A percentile compares a stretch with the other conserved stretches of the same genome.
These are phyloP conservation scores for Luffa acutangula DNA, from an alignment of 306 rosid genomes.

Conservation along the genomic window DNA sequence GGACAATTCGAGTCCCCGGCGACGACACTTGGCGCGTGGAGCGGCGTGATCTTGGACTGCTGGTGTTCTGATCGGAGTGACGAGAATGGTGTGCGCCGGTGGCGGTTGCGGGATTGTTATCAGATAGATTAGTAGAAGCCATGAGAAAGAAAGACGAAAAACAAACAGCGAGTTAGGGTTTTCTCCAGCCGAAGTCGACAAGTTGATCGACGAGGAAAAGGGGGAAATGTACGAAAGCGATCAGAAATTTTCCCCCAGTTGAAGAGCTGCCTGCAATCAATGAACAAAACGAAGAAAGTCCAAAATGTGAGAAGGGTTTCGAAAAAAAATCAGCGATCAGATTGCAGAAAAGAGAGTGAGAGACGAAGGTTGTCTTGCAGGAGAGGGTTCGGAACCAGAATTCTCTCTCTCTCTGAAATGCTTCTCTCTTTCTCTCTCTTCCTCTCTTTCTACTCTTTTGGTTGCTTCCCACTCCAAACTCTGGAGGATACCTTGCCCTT, in stretches of 20 bases:
- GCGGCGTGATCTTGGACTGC: constrained; percentile 35
- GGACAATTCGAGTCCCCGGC: constrained; percentile 50
- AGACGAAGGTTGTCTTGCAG: not conserved
- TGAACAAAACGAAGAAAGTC: constrained; percentile 11
- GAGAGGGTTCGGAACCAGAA: constrained; percentile 15
- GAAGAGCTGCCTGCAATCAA: not conserved
- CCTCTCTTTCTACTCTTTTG: not conserved
- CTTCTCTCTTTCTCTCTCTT: not conserved
- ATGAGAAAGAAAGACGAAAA: constrained; percentile 5
- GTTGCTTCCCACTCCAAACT: constrained; percentile 19
- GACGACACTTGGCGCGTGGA: constrained; percentile 14
- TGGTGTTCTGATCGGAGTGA: constrained; percentile 19
- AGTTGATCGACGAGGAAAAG: constrained; percentile 32
- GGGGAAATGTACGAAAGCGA: constrained; percentile 15
- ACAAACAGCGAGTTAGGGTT: constrained; percentile 26
- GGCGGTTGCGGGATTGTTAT: constrained; percentile 1
- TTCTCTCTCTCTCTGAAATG: not conserved
- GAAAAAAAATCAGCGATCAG: constrained; percentile 54
- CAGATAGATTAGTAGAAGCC: constrained; percentile 22
- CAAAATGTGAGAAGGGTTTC: constrained; percentile 16
- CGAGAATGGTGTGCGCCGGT: constrained; percentile 22
- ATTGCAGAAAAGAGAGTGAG: constrained; percentile 33
- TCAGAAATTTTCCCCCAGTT: not conserved
- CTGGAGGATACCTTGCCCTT: constrained; percentile 1
- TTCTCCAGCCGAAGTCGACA: constrained; percentile 11